These are phyloP conservation scores for Bolboschoenus planiculmis DNA, from an alignment of 176 grass and related monocot genomes.

Conservation along the genomic window DNA sequence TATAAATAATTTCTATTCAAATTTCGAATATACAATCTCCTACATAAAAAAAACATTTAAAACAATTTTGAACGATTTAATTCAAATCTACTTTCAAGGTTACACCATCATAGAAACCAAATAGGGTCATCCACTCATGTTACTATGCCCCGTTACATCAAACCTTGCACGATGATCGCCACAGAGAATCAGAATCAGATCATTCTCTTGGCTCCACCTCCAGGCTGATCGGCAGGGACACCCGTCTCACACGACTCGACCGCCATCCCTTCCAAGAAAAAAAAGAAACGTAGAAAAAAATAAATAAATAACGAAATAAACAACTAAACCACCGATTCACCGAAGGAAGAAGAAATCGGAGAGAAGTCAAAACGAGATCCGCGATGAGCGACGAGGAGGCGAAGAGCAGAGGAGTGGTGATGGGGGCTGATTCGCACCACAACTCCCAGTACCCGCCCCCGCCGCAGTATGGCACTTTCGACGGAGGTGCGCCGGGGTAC, in stretches of 20 bases:
- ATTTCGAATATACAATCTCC: too few relatives aligned
- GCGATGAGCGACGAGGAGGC: conserved; percentile 12
- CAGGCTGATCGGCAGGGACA: too few relatives aligned
- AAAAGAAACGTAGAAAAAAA: not conserved
- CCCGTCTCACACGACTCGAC: not conserved
- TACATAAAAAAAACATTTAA: too few relatives aligned
- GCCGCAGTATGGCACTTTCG: conserved; percentile 70
- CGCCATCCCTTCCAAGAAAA: not conserved
- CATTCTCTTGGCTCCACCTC: too few relatives aligned
- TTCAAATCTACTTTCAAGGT: too few relatives aligned
- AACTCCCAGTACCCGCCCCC: not conserved
- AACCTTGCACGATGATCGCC: not conserved
- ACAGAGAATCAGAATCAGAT: not conserved
- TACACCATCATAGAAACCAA: too few relatives aligned
- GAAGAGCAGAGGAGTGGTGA: conserved; percentile 9
- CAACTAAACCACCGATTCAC: not conserved
- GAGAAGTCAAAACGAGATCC: conserved; percentile 7
- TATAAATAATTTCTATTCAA: too few relatives aligned
- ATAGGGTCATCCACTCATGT: not conserved
- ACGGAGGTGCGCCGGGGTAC: conserved; percentile 17
- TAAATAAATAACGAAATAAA: not conserved
- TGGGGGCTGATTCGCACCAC: conserved; percentile 1
- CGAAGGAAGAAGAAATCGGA: not conserved
- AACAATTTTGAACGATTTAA: too few relatives aligned
- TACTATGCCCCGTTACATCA: not conserved